Evolutionary conservation across 495 filamentous ascomycete species (phyloP).

Genomic region (Penicillium silybi): DNA sequence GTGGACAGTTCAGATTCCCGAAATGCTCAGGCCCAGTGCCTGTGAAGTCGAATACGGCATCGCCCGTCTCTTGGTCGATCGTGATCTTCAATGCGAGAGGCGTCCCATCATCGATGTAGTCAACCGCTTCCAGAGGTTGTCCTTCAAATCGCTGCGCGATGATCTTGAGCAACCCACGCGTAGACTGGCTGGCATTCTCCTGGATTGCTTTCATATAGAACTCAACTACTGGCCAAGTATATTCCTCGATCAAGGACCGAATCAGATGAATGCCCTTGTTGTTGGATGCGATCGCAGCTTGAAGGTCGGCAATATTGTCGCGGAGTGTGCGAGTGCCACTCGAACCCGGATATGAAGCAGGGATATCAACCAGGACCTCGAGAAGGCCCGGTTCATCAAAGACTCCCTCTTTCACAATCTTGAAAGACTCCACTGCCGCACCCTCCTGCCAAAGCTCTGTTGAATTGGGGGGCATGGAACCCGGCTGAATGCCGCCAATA

Average conservation of each 20-base stretch:
- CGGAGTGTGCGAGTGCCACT: constrained; percentile 78
- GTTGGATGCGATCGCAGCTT: constrained; percentile 89
- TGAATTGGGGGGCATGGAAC: constrained; percentile 90
- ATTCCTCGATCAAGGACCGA: constrained; percentile 73
- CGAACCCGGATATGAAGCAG: constrained; percentile 77
- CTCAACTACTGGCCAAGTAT: constrained; percentile 81
- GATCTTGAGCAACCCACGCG: constrained; percentile 69
- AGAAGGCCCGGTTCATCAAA: constrained; percentile 82
- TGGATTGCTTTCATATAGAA: constrained; percentile 87
- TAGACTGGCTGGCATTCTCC: constrained; percentile 75
- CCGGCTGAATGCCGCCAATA: constrained; percentile 87
- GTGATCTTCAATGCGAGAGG: constrained; percentile 74
- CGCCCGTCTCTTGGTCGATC: constrained; percentile 75
- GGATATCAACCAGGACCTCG: constrained; percentile 70
- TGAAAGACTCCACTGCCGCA: constrained; percentile 80
- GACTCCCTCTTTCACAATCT: constrained; percentile 74
- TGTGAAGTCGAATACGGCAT: constrained; percentile 83
- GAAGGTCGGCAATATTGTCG: constrained; percentile 91
- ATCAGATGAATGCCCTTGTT: constrained; percentile 94
- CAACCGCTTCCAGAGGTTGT: constrained; percentile 66
- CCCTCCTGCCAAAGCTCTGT: constrained; percentile 88
- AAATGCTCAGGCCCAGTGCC: constrained; percentile 82
- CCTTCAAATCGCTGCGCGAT: constrained; percentile 68
- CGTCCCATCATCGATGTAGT: constrained; percentile 90
- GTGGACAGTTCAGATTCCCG: constrained; percentile 28